Conservation (phyloP, 306 rosid species). For the Astragalus membranaceus region DNA sequence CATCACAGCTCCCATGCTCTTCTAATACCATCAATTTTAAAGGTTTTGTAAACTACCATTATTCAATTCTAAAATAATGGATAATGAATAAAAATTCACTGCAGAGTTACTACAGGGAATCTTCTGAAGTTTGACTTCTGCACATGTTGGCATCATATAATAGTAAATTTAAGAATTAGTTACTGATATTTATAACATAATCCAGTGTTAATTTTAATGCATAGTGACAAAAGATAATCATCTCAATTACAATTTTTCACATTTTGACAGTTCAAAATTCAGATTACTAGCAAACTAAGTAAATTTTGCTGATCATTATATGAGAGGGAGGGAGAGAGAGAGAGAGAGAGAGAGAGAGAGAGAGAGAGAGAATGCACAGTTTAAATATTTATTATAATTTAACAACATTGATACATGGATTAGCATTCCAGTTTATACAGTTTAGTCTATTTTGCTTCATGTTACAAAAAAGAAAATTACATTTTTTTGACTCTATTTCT, state of each 20-base stretch:
- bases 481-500: slow-evolving; percentile 38
- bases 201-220: no score
- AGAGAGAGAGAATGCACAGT: no score
- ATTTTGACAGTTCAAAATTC: no score
- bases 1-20: not conserved
- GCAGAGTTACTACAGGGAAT: not conserved
- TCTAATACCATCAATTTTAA: not conserved
- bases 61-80: no score
- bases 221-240: no score
- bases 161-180: not conserved
- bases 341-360: no score
- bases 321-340: no score
- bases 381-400: slow-evolving; percentile 13
- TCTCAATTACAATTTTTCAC: no score
- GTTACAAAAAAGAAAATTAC: not conserved
- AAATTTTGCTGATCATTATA: no score
- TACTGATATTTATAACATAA: no score
- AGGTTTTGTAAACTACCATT: no score
- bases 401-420: slow-evolving; percentile 23
- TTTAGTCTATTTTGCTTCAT: slow-evolving; percentile 28
- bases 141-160: not conserved
- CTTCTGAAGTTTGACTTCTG: not conserved
- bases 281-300: no score
- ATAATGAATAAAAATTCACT: not conserved
- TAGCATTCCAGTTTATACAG: slow-evolving; percentile 28